Evolutionary conservation across 73 alveolate genomes (phyloP), one percentile per base, ranked within the genome.

Genomic region (Urostyla sp.): DNA sequence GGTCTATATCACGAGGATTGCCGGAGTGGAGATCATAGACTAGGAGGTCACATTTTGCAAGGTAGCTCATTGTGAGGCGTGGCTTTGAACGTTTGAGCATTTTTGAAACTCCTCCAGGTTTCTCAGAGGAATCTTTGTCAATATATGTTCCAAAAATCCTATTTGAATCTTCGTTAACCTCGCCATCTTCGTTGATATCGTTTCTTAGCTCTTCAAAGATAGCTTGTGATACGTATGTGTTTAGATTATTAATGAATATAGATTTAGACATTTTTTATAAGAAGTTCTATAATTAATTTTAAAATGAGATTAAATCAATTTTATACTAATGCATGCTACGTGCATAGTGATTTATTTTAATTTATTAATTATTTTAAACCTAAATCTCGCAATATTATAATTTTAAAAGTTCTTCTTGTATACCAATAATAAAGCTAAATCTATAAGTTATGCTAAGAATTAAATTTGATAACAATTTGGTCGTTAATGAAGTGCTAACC

Each of bases 41-140:
- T 49, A 90, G 49, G 24, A 90, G 67, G 48, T 86, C 90, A 74
- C 96, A 90, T 50, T 77, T 87, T 24, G 81, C 26, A 20, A 90
- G 48, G 58, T 86, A 86, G 67, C 87, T 90, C 84, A 74, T 77
- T 37, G 91, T 75, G 38, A 86, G 85, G 36, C 94, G 77, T 23
- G 96, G 96, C 60, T 90, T 90, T 15, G 87, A 59, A 30, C 96
- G 36, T 92, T 78, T 83, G 45, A 83, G 92, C 92, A 83, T 83
- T 48, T 88, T 78, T 34, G 40, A 56, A 43, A 67, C 80, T 0
- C 90, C 91, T 5, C 23, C 75, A 18, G 95, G 95, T 49, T 72
- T 87, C 28, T 78, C 89, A 4, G 95, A 76, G 34, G 81, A 55
- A 78, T 87, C 95, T 44, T 75, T 81, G 44, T 86, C 87, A 46